Evolutionary conservation across 176 grass and related monocot species (phyloP).

Genomic region (Cenchrus fungigraminus): DNA sequence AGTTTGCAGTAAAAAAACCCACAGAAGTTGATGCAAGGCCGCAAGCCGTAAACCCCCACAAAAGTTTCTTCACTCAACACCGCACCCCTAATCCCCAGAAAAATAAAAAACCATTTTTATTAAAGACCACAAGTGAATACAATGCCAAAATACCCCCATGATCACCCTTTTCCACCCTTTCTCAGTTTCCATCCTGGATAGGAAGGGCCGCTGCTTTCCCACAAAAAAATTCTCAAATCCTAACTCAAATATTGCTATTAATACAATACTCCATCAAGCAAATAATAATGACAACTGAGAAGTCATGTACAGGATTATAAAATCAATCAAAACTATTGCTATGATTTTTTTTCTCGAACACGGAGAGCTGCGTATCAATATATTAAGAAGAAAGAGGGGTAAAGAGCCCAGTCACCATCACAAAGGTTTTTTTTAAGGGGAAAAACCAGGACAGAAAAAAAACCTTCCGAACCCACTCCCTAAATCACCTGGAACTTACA

Average conservation of each 20-base stretch:
- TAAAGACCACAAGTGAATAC: background rate
- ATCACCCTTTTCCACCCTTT: background rate
- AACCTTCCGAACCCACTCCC: too few species aligned
- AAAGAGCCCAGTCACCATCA: too few species aligned
- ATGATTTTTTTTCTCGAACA: background rate
- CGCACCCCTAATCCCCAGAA: background rate
- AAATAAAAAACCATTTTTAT: background rate
- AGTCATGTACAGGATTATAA: constrained; percentile 16
- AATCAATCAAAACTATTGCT: background rate
- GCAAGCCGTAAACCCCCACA: background rate
- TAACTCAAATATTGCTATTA: background rate
- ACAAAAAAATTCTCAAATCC: background rate
- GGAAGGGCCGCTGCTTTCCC: background rate
- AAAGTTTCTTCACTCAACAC: background rate
- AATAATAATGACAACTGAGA: constrained; percentile 1
- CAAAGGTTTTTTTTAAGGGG: too few species aligned
- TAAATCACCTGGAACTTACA: too few species aligned
- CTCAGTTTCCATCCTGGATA: background rate
- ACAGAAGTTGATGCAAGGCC: background rate
- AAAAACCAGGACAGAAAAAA: too few species aligned
- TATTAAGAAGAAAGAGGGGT: too few species aligned
- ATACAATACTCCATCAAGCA: background rate
- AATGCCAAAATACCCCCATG: background rate
- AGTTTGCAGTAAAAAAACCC: background rate
- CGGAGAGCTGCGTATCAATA: too few species aligned